Evolutionary conservation across 2,329 filamentous ascomycete species (phyloP).

Genomic region (Cadophora gregata): DNA sequence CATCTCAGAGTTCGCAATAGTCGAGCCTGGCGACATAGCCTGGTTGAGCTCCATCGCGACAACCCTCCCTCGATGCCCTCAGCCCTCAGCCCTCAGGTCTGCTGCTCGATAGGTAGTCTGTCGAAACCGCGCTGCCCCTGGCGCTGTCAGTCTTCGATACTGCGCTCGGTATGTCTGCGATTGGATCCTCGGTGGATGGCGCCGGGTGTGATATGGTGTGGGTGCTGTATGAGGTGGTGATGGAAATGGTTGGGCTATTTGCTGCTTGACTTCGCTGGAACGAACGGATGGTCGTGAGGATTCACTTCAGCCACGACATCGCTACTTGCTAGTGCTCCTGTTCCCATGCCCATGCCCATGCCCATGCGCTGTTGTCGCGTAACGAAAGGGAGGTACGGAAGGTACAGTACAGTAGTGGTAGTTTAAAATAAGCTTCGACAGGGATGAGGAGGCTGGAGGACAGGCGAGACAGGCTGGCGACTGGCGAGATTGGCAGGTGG

Average conservation of each 20-base stretch:
- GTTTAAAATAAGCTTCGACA: slow-evolving; percentile 19
- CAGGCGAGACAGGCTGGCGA: no score
- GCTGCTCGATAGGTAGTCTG: neutral
- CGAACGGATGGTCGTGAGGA: neutral
- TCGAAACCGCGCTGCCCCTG: neutral
- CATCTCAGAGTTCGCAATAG: slow-evolving; percentile 42
- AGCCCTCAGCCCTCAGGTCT: neutral
- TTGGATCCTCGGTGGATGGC: neutral
- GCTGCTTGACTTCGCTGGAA: neutral
- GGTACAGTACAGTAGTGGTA: neutral
- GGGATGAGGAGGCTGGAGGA: slow-evolving; percentile 10
- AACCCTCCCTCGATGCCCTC: neutral
- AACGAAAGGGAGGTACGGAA: neutral
- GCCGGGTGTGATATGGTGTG: neutral
- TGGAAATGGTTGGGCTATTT: neutral
- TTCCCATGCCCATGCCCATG: no score
- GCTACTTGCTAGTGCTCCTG: no score
- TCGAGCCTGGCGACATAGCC: slow-evolving; percentile 38
- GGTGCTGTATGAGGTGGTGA: no score
- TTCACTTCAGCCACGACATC: neutral
- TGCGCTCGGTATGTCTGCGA: neutral
- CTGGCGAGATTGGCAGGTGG: no score
- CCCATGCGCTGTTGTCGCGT: slow-evolving; percentile 3
- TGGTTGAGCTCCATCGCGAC: slow-evolving; percentile 11
- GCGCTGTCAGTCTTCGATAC: neutral